Base-by-base conservation (phyloP, 306 rosid species). In the Herpetospermum pedunculosum region DNA sequence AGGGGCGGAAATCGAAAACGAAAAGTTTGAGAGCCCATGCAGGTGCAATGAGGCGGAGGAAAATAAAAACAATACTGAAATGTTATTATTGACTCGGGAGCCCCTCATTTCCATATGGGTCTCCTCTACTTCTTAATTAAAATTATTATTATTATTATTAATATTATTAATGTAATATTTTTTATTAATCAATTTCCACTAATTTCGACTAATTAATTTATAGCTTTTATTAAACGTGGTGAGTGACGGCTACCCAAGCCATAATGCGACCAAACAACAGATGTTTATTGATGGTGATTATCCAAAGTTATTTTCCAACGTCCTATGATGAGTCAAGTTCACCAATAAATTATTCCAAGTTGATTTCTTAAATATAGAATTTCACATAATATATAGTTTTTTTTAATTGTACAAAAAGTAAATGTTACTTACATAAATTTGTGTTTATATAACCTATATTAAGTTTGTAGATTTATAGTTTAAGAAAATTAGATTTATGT, bases 31-130 rank as follows among this genome's bases (percentile, higher is more conserved):
- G 76, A 83, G 83, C 65, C 69, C 37, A 63, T 78, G 87, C 64
- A 83, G 88, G 76, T 87, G 90, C 91, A 90, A 86, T 50, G 89
- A 82, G 38, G 87, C 88, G 46, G 83, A 77, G 21, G 84, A 43
- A 23, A 25, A 26, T 68, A 14, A 68, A 43, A 43, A 82, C 72
- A 78, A 71, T 41, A 81, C n/a, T 21, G 70, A 32, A 50, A 46
- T 82, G 57, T 64, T 81, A 64, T 78, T 80, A 73, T 77, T 87
- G 44, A 83, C 82, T 79, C 80, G 88, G 84, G 87, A 83, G 41
- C 64, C 82, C 14, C 74, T 75, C 60, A n/a, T n/a, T n/a, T 85
- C 81, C 19, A 71, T 75, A 52, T 87, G 83, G 87, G 92, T 92
- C 78, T 86, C 83, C n/a, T n/a, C n/a, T 65, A 76, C 89, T 70